These are phyloP conservation scores for Cladosporium sp. DNA, from an alignment of 2,329 filamentous ascomycete genomes.

Conservation along the genomic window DNA sequence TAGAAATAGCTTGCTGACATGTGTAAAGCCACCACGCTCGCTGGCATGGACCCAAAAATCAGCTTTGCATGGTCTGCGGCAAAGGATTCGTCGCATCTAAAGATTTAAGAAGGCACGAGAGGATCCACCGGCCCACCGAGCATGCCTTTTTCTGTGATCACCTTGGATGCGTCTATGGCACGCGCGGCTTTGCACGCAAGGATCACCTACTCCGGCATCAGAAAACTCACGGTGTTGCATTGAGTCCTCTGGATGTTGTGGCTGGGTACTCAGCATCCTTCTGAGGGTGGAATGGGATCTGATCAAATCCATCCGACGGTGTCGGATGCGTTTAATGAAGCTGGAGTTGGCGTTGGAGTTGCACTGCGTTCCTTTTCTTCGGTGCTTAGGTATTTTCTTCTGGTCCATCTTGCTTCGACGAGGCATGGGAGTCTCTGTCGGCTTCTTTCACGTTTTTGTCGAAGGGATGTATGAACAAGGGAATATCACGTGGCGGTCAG, in stretches of 20 bases:
- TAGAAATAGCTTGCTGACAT: neutral
- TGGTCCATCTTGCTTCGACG: neutral
- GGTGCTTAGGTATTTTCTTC: neutral
- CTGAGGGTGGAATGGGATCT: neutral
- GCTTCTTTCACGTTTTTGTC: neutral
- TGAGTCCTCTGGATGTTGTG: neutral
- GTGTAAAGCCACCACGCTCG: conserved; percentile 11
- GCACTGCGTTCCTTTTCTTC: neutral
- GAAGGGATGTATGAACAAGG: neutral
- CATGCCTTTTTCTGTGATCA: conserved; percentile 2
- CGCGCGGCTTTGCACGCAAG: conserved; percentile 1
- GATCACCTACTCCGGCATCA: conserved; percentile 15
- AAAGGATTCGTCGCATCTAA: conserved; percentile 12
- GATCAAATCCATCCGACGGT: neutral
- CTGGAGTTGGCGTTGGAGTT: neutral
- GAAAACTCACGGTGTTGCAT: neutral
- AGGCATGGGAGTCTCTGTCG: neutral
- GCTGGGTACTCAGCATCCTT: neutral
- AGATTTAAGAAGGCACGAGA: conserved; percentile 12
- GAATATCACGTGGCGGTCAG: neutral
- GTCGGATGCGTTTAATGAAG: neutral
- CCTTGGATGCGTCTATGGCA: neutral
- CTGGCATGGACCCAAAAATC: conserved; percentile 8
- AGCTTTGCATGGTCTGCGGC: neutral
- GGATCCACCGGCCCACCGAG: neutral